These are phyloP conservation scores for Wallacemonas collosoma DNA, from an alignment of 208 protist genomes.

Conservation along the genomic window DNA sequence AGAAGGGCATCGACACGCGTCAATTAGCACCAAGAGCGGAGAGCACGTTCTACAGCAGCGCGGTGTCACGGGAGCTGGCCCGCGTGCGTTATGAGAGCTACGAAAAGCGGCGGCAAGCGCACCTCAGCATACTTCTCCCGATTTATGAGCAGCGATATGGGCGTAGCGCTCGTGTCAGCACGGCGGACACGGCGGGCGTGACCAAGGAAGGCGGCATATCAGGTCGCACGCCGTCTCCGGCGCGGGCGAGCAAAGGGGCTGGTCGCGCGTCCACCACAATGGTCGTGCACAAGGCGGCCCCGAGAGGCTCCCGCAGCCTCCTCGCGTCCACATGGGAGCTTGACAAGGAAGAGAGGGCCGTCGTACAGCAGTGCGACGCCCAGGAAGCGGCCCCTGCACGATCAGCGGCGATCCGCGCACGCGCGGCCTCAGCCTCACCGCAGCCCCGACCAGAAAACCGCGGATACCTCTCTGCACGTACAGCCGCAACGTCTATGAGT, in stretches of 20 bases:
- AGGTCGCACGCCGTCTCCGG: background rate
- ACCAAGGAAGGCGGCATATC: no score
- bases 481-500: slow-evolving; percentile 7
- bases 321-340: slow-evolving; percentile 7
- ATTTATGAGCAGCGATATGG: slow-evolving; percentile 23
- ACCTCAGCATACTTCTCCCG: slow-evolving; percentile 48
- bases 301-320: background rate
- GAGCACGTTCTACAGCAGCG: slow-evolving; percentile 52
- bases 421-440: slow-evolving; percentile 19
- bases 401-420: slow-evolving; percentile 27
- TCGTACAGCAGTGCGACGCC: slow-evolving; percentile 33
- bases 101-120: slow-evolving; percentile 62
- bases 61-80: slow-evolving; percentile 44
- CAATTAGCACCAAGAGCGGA: slow-evolving; percentile 48
- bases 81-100: slow-evolving; percentile 63
- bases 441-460: slow-evolving; percentile 20
- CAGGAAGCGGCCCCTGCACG: slow-evolving; percentile 28
- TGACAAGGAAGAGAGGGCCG: slow-evolving; percentile 28
- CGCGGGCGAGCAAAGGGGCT: background rate
- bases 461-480: slow-evolving; percentile 3
- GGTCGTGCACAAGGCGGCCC: background rate
- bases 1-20: slow-evolving; percentile 50
- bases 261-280: background rate
- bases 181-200: no score
- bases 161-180: no score